Base-by-base conservation (phyloP, 2,329 filamentous ascomycete species). In the Diaporthe vexans region DNA sequence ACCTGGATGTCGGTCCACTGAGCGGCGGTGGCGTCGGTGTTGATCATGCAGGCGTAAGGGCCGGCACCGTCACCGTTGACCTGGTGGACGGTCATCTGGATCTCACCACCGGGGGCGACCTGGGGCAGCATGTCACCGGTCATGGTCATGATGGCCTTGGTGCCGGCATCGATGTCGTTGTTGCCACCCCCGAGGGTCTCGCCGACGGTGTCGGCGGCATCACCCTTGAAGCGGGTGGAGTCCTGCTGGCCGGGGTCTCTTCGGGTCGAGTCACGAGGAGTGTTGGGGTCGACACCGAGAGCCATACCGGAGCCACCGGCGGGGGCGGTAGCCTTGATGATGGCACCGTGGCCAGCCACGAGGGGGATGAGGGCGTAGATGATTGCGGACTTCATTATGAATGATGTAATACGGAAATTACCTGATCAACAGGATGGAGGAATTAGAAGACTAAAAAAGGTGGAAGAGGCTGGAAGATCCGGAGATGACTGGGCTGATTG, bases 61-160 rank as follows among this genome's bases (percentile, higher is more conserved):
- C 91, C 91, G 74, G 89, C 91, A 74, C 91, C 91, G 77, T 93
- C 91, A 51, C 85, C 86, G 82, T 93, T 93, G 81, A 93, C 90
- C 81, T 93, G 91, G 83, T 92, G 91, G 13, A 93, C 84, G 1
- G 90, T 92, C 86, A 93, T 92, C 77, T 83, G 83, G 75, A 93
- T 78, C 72, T 85, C 78, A 73, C 91, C 91, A 65, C 91, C 91
- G 0, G 84, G 78, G 9, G 84, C 85, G 78, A 93, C 83, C 83
- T 93, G 91, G 15, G 91, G 90, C 33, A 93, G 87, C 73, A 83
- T 78, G 74, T 82, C 83, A 73, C 90, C 91, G 8, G 87, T 91
- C 80, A 87, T 85, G 74, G 85, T 84, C 84, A 93, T 86, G 81
- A 92, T 90, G 56, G 86, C 83, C 56, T 85, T 80, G 68, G 90